phyloP scores from a whole-genome alignment of 2,329 filamentous ascomycete species.

The Colletotrichum sublineola region DNA sequence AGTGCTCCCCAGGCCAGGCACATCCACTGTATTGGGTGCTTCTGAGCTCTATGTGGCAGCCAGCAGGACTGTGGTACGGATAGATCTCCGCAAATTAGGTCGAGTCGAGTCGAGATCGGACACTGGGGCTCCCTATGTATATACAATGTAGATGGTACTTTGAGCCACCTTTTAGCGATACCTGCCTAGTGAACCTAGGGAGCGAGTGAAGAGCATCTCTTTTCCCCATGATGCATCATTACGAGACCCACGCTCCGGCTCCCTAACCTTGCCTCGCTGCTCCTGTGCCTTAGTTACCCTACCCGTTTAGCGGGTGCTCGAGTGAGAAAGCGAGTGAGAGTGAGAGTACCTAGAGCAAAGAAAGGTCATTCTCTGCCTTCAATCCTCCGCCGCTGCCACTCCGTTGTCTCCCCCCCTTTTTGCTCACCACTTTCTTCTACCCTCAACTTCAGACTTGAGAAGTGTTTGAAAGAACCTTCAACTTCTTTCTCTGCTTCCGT shows the following conservation, averaged over 20 bases:
- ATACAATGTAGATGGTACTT: not conserved
- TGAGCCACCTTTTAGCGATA: not conserved
- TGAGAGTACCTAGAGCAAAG: slow-evolving; percentile 8
- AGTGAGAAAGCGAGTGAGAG: not conserved
- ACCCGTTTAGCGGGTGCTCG: slow-evolving; percentile 11
- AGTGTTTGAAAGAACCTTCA: slow-evolving; percentile 38
- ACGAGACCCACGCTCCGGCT: slow-evolving; percentile 38
- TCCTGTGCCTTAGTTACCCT: slow-evolving; percentile 15
- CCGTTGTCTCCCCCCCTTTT: slow-evolving; percentile 17
- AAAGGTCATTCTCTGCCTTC: slow-evolving; percentile 25
- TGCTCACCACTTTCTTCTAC: slow-evolving; percentile 42
- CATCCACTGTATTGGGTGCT: slow-evolving; percentile 3
- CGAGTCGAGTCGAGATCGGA: not conserved
- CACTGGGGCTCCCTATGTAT: not conserved
- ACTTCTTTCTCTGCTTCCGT: slow-evolving; percentile 45
- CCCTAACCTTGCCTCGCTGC: slow-evolving; percentile 1
- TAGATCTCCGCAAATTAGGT: not conserved
- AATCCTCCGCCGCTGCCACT: not conserved
- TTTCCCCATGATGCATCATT: slow-evolving; percentile 27
- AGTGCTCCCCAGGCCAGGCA: not conserved
- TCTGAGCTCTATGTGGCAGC: not conserved
- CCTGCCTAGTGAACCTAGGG: not conserved
- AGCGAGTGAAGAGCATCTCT: slow-evolving; percentile 1
- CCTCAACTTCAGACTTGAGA: slow-evolving; percentile 16
- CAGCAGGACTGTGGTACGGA: not conserved